Conservation (phyloP, 331 rosid genomes). For the Malus hybrid region DNA sequence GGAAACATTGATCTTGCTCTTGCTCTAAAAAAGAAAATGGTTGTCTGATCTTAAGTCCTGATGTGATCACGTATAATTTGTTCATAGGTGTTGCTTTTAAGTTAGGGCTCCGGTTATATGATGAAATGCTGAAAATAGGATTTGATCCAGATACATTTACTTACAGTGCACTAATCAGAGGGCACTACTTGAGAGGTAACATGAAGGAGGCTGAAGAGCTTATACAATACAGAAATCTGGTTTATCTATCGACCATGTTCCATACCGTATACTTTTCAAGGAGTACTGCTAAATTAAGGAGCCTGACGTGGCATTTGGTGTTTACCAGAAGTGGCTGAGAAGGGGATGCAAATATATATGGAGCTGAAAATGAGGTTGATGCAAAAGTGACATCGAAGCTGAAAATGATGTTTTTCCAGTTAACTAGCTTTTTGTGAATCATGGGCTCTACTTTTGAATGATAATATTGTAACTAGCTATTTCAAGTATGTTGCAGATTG, state of each 20-base stretch:
- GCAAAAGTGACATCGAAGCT: too few relatives aligned
- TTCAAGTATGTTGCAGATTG: too few relatives aligned
- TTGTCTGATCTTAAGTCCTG: constrained; percentile 46
- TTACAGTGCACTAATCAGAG: constrained; percentile 62
- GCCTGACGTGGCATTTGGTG: constrained; percentile 48
- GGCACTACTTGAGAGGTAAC: constrained; percentile 44
- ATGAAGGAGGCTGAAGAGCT: constrained; percentile 62
- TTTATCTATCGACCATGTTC: constrained; percentile 54
- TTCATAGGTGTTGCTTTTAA: constrained; percentile 42
- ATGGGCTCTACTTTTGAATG: too few relatives aligned
- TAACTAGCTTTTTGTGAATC: too few relatives aligned
- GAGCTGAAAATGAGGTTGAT: too few relatives aligned
- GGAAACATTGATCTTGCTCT: constrained; percentile 45
- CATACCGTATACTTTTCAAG: constrained; percentile 57
- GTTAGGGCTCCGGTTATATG: too few relatives aligned
- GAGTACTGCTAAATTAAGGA: constrained; percentile 47
- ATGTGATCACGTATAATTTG: constrained; percentile 66
- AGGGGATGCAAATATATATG: background rate
- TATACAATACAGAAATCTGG: constrained; percentile 41
- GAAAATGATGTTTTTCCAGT: too few relatives aligned
- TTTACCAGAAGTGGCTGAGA: constrained; percentile 54
- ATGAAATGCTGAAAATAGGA: constrained; percentile 4
- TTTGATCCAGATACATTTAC: constrained; percentile 61
- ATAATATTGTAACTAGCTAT: too few relatives aligned
- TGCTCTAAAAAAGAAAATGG: constrained; percentile 66